Evolutionary conservation across 148 eudicot species (phyloP).

Genomic region (Heliamphora exappendiculata): DNA sequence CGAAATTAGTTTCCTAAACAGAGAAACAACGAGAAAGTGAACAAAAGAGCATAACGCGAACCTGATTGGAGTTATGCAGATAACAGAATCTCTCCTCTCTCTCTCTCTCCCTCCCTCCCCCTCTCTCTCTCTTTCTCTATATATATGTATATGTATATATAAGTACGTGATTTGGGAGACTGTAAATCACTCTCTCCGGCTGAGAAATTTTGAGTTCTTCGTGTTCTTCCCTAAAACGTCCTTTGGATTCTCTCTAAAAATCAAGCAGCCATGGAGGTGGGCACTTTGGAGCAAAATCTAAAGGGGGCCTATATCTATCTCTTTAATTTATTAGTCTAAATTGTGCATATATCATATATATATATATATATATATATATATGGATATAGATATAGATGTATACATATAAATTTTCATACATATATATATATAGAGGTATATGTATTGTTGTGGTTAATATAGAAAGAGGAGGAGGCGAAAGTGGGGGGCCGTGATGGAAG

Average conservation of each 20-base stretch:
- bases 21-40: not conserved
- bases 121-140: conserved; percentile 2
- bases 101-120: conserved; percentile 2
- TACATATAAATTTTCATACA: too few relatives aligned
- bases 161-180: not conserved
- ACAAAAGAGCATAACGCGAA: conserved; percentile 12
- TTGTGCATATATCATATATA: not conserved
- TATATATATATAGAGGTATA: not conserved
- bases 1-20: not conserved
- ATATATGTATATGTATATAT: conserved; percentile 6
- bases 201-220: conserved; percentile 8
- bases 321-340: too few relatives aligned
- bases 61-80: conserved; percentile 18
- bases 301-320: conserved; percentile 9
- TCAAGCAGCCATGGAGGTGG: conserved; percentile 9
- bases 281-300: conserved; percentile 9
- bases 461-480: not conserved
- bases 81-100: not conserved
- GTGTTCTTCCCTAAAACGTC: conserved; percentile 15
- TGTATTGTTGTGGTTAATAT: not conserved
- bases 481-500: not conserved
- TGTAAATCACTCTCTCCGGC: not conserved
- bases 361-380: not conserved
- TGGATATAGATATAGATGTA: not conserved
- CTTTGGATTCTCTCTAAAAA: conserved; percentile 26